These are phyloP conservation scores for Emydomyces testavorans DNA, from an alignment of 2,329 filamentous ascomycete genomes.

Conservation along the genomic window DNA sequence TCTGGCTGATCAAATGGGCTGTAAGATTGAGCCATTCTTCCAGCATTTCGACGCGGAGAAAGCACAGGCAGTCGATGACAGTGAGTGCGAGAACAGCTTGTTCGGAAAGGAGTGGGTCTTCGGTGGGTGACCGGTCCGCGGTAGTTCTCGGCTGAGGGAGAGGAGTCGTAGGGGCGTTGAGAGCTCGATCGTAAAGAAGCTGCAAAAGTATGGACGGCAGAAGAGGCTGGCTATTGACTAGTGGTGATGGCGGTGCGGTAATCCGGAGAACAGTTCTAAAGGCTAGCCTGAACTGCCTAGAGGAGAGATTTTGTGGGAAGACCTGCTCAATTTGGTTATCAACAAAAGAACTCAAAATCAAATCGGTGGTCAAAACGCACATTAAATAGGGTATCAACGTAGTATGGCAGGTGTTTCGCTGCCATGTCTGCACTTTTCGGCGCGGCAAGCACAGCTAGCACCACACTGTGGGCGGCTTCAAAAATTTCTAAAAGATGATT, in stretches of 20 bases:
- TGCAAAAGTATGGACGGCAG: constrained; percentile 74
- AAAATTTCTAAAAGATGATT: constrained; percentile 58
- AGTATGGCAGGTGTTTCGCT: constrained; percentile 63
- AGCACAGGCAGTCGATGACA: constrained; percentile 67
- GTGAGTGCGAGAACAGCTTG: constrained; percentile 66
- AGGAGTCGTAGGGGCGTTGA: constrained; percentile 43
- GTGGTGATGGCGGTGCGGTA: constrained; percentile 64
- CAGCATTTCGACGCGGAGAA: constrained; percentile 55
- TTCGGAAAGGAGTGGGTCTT: constrained; percentile 49
- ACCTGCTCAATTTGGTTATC: constrained; percentile 33
- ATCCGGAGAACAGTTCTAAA: constrained; percentile 77
- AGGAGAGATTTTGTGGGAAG: constrained; percentile 66
- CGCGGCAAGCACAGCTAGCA: constrained; percentile 67
- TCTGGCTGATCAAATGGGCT: constrained; percentile 54
- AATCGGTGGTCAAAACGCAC: constrained; percentile 23
- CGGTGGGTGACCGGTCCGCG: constrained; percentile 23
- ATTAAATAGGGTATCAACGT: constrained; percentile 67
- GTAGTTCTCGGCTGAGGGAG: constrained; percentile 28
- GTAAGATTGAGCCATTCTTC: constrained; percentile 70
- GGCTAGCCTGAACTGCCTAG: constrained; percentile 77
- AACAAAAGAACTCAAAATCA: not conserved
- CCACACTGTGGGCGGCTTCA: constrained; percentile 74
- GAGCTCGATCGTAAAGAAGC: constrained; percentile 56
- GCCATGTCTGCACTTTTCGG: constrained; percentile 64
- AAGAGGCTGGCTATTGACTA: constrained; percentile 60